These are phyloP conservation scores for Solanum peruvianum DNA, from an alignment of 257 asterid species.

Conservation along the genomic window DNA sequence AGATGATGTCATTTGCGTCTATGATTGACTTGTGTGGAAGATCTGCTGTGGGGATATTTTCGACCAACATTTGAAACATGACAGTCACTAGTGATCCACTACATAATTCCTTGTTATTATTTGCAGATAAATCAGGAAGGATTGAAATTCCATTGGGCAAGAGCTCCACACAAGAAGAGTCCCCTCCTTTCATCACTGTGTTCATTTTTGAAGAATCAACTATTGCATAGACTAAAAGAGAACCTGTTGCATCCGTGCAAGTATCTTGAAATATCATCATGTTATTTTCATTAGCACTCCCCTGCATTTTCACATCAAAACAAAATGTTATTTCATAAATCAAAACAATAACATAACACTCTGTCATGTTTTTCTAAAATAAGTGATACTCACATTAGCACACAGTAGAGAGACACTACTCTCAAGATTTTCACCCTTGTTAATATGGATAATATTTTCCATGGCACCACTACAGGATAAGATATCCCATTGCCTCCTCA, in stretches of 20 bases:
- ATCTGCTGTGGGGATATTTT: conserved; percentile 29
- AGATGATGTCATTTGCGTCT: conserved; percentile 42
- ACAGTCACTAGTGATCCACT: not conserved
- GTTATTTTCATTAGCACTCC: conserved; percentile 14
- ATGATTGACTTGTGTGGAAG: conserved; percentile 43
- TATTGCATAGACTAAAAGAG: conserved; percentile 47
- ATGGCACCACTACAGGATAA: conserved; percentile 39
- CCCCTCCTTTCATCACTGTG: conserved; percentile 43
- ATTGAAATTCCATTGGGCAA: conserved; percentile 70
- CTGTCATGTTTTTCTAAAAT: not conserved
- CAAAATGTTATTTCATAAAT: conserved; percentile 3
- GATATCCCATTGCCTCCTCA: conserved; percentile 58
- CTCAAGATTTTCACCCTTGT: conserved; percentile 50
- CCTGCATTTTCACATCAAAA: conserved; percentile 17
- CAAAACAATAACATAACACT: conserved; percentile 7
- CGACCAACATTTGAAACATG: not conserved
- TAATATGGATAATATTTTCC: conserved; percentile 38
- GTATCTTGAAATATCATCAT: conserved; percentile 44
- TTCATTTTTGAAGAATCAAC: conserved; percentile 37
- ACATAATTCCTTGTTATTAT: not conserved
- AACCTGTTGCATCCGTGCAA: conserved; percentile 34
- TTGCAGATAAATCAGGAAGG: conserved; percentile 29
- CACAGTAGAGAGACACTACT: conserved; percentile 38
- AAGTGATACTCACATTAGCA: not conserved
- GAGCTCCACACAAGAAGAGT: conserved; percentile 37